Conservation (phyloP, 176 grass and related monocot genomes). For the Ensete ventricosum region DNA sequence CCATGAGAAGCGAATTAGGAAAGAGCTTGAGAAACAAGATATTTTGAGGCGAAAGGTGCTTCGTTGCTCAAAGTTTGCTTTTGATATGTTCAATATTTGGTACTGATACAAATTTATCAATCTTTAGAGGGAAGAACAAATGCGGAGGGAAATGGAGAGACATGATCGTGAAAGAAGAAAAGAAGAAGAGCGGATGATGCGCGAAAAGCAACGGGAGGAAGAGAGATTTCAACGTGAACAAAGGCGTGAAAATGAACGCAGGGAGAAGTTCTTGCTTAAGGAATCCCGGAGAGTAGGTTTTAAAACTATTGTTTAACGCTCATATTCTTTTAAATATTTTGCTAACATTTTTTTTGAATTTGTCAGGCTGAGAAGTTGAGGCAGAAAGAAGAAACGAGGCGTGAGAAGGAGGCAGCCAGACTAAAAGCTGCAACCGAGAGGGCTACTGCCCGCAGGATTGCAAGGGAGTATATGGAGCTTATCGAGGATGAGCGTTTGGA, state of each 20-base stretch:
- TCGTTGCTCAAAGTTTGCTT: neutral
- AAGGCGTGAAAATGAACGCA: constrained; percentile 71
- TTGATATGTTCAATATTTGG: neutral
- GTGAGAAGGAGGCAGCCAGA: constrained; percentile 77
- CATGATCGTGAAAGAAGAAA: constrained; percentile 82
- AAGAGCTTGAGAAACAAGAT: constrained; percentile 89
- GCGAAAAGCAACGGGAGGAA: constrained; percentile 78
- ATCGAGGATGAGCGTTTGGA: constrained; percentile 97
- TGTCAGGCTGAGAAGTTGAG: constrained; percentile 67
- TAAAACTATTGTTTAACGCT: neutral
- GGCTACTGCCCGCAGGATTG: constrained; percentile 80
- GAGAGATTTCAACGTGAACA: constrained; percentile 74
- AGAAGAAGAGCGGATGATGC: constrained; percentile 79
- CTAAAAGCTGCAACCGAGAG: constrained; percentile 91
- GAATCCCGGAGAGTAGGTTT: constrained; percentile 54
- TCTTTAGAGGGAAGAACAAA: constrained; percentile 81
- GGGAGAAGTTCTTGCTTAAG: constrained; percentile 75
- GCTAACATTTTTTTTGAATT: neutral
- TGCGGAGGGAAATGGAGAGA: constrained; percentile 74
- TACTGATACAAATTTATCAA: neutral
- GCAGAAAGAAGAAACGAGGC: constrained; percentile 83
- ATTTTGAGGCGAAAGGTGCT: constrained; percentile 78
- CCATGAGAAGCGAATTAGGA: constrained; percentile 87
- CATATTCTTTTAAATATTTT: neutral
- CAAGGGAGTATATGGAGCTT: constrained; percentile 79